phyloP scores from a whole-genome alignment of 2,329 filamentous ascomycete species.

The Diaporthe sp. region DNA sequence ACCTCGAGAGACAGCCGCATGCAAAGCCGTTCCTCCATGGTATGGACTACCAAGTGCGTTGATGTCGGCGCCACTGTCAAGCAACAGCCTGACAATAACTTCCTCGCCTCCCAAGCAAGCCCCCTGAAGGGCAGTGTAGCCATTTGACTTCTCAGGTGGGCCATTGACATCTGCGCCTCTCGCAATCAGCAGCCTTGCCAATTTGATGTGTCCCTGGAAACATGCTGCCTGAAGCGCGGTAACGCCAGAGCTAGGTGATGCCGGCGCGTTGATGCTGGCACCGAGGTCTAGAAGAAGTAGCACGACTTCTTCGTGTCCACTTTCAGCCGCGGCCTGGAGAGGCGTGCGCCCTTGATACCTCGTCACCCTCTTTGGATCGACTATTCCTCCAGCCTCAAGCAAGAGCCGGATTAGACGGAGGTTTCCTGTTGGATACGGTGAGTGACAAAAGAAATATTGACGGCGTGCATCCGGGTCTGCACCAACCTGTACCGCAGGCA shows the following conservation, averaged over 20 bases:
- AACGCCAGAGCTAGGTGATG: slow-evolving; percentile 35
- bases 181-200: slow-evolving; percentile 34
- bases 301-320: slow-evolving; percentile 41
- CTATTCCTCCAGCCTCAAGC: slow-evolving; percentile 41
- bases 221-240: slow-evolving; percentile 41
- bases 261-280: slow-evolving; percentile 48
- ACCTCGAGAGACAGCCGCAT: slow-evolving; percentile 36
- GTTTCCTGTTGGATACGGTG: slow-evolving; percentile 26
- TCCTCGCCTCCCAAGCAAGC: slow-evolving; percentile 49
- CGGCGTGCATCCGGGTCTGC: neutral
- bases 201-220: slow-evolving; percentile 6
- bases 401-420: slow-evolving; percentile 41
- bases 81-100: slow-evolving; percentile 40
- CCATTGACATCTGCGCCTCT: slow-evolving; percentile 38
- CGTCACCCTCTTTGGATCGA: slow-evolving; percentile 43
- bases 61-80: slow-evolving; percentile 38
- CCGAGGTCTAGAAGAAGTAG: slow-evolving; percentile 46
- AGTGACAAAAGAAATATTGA: neutral
- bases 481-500: slow-evolving; percentile 44
- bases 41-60: slow-evolving; percentile 39
- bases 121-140: slow-evolving; percentile 47
- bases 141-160: slow-evolving; percentile 35
- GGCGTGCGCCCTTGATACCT: slow-evolving; percentile 50
- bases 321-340: slow-evolving; percentile 49
- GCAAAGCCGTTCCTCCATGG: slow-evolving; percentile 37